phyloP scores from a whole-genome alignment of 2,329 filamentous ascomycete genomes.

The Rutstroemia sp. region DNA sequence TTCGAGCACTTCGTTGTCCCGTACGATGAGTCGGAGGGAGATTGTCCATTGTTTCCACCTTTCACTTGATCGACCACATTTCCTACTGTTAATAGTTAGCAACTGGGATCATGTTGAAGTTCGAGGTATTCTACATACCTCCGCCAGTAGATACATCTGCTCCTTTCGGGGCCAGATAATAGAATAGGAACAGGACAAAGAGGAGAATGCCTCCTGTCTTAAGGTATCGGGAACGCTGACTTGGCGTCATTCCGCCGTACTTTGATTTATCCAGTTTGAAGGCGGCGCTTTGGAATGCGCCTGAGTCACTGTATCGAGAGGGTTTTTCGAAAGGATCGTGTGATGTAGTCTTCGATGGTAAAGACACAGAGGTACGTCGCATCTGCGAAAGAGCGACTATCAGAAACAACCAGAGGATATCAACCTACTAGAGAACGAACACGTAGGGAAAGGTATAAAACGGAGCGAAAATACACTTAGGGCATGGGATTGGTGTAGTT shows the following conservation, averaged over 20 bases:
- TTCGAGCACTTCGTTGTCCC: conserved; percentile 71
- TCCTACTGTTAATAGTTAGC: conserved; percentile 13
- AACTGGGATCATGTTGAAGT: not conserved
- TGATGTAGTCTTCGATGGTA: conserved; percentile 52
- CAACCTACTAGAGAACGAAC: not conserved
- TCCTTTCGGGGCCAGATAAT: conserved; percentile 54
- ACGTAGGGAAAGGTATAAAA: conserved; percentile 7
- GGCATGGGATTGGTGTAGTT: conserved; percentile 3
- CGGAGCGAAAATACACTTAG: conserved; percentile 6
- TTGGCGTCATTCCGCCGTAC: conserved; percentile 53
- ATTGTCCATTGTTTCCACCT: conserved; percentile 39
- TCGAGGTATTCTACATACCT: conserved; percentile 13
- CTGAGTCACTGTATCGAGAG: conserved; percentile 47
- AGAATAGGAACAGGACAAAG: conserved; percentile 53
- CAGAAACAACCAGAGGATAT: conserved; percentile 6
- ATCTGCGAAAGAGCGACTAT: conserved; percentile 34
- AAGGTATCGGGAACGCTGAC: conserved; percentile 57
- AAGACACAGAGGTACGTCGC: conserved; percentile 58
- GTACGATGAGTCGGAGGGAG: conserved; percentile 52
- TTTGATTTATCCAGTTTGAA: conserved; percentile 48
- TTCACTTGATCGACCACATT: conserved; percentile 12
- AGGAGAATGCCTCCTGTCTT: conserved; percentile 58
- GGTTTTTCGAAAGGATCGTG: conserved; percentile 60
- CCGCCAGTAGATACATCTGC: conserved; percentile 27
- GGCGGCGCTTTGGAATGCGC: conserved; percentile 32